Percentiles rank a stretch among this genome's conserved stretches.
phyloP scores from a whole-genome alignment of 148 eudicot genomes.

The Rhododendron ferrugineum region DNA sequence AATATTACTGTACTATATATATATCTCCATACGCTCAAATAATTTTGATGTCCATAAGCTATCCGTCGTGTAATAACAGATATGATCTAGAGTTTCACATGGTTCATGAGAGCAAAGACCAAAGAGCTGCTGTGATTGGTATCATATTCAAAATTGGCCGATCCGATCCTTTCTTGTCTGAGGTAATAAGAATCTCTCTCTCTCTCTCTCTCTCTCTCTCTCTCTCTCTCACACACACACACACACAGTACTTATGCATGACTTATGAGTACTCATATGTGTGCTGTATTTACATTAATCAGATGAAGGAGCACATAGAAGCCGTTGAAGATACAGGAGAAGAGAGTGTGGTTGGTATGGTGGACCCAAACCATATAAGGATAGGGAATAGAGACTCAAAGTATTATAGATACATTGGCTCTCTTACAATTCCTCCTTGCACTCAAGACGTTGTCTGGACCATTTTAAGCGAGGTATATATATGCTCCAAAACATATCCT shows the following conservation, averaged over 20 bases:
- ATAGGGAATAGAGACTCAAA: conserved; percentile 17
- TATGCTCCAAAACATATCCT: not conserved
- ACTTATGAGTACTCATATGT: not conserved
- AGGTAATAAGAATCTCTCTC: conserved; percentile 16
- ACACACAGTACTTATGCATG: too few relatives aligned
- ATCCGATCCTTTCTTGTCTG: conserved; percentile 24
- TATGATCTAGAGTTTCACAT: conserved; percentile 35
- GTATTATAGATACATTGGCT: conserved; percentile 43
- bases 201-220: not conserved
- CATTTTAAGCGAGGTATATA: conserved; percentile 24
- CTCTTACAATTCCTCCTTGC: conserved; percentile 45
- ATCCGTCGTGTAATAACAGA: conserved; percentile 9
- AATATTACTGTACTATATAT: not conserved
- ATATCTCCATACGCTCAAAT: not conserved
- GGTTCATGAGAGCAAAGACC: conserved; percentile 26
- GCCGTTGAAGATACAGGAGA: conserved; percentile 13
- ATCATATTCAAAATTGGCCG: conserved; percentile 33
- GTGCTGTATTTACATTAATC: not conserved
- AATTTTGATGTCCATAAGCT: not conserved
- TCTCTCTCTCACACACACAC: not conserved
- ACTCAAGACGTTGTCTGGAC: conserved; percentile 35
- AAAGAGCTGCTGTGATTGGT: conserved; percentile 30
- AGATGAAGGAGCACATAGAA: conserved; percentile 20
- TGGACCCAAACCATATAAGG: conserved; percentile 21
- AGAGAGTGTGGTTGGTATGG: conserved; percentile 21